A percentile compares a stretch with the other conserved stretches of the same genome.
These are phyloP conservation scores for Fabrea salina DNA, from an alignment of 169 alveolate species.

Conservation along the genomic window DNA sequence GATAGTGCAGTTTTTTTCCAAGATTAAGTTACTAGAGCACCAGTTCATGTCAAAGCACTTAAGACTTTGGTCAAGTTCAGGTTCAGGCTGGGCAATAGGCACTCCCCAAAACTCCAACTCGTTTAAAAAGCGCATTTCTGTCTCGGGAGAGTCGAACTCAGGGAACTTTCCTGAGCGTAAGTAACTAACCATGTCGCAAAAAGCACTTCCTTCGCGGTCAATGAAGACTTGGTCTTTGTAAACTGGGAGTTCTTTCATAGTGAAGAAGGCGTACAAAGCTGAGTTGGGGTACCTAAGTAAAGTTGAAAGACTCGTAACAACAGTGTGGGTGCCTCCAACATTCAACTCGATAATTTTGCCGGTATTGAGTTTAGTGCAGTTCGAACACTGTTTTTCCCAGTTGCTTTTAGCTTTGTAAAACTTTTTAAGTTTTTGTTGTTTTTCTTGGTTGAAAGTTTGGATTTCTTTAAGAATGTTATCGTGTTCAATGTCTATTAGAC, in stretches of 20 bases:
- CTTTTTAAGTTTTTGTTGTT: not conserved
- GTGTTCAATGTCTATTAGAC: not conserved
- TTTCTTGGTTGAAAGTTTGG: not conserved
- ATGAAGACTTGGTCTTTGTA: conserved; percentile 62
- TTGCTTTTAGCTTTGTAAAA: not conserved
- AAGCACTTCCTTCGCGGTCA: conserved; percentile 70
- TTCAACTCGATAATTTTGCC: conserved; percentile 60
- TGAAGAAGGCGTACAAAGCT: conserved; percentile 57
- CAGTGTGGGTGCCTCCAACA: conserved; percentile 71
- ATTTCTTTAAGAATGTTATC: not conserved
- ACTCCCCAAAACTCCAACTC: conserved; percentile 73
- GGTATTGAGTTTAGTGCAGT: not conserved
- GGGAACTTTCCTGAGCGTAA: conserved; percentile 63
- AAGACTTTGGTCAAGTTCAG: conserved; percentile 22
- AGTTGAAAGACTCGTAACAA: conserved; percentile 61
- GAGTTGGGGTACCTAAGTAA: conserved; percentile 47
- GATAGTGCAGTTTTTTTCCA: conserved; percentile 40
- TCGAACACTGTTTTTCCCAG: not conserved
- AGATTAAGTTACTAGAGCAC: conserved; percentile 57
- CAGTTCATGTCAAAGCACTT: conserved; percentile 55
- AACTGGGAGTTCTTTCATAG: conserved; percentile 42
- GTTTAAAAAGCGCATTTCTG: conserved; percentile 50
- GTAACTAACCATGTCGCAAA: conserved; percentile 46
- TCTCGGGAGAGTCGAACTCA: conserved; percentile 39
- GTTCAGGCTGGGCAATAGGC: conserved; percentile 44